phyloP scores from a whole-genome alignment of 345 rosid genomes.

The Corymbia maculata region DNA sequence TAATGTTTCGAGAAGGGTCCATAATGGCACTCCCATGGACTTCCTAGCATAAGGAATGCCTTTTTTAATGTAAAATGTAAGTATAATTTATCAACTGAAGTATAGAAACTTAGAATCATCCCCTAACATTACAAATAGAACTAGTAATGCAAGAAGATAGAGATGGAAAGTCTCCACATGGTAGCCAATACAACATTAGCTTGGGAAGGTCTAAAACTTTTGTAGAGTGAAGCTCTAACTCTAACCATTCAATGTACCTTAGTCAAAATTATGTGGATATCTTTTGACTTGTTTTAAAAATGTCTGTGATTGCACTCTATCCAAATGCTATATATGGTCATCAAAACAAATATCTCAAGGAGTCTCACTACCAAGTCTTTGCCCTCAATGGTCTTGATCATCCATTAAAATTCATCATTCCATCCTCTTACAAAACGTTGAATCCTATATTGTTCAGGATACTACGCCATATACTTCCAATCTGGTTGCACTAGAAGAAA shows the following conservation, averaged over 20 bases:
- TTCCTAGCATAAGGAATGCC: neutral
- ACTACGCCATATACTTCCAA: neutral
- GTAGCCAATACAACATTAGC: too few relatives aligned
- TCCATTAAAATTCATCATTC: neutral
- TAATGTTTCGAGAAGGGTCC: neutral
- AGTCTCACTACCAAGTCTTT: neutral
- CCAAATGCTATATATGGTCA: neutral
- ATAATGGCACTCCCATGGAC: neutral
- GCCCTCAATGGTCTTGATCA: rapidly evolving
- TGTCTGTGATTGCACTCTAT: neutral
- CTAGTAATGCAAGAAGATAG: too few relatives aligned
- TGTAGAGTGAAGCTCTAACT: neutral
- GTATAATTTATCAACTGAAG: too few relatives aligned
- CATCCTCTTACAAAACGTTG: neutral
- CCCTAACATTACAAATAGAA: too few relatives aligned
- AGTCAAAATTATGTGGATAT: too few relatives aligned
- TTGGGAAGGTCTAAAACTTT: too few relatives aligned
- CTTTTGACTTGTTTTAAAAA: neutral
- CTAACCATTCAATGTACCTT: neutral
- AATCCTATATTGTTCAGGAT: neutral
- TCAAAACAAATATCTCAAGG: neutral
- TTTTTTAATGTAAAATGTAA: too few relatives aligned
- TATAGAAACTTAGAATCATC: too few relatives aligned
- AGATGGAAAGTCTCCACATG: too few relatives aligned
- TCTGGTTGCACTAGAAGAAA: neutral